Conservation (phyloP, 2,329 filamentous ascomycete species). For the Alternaria panax region DNA sequence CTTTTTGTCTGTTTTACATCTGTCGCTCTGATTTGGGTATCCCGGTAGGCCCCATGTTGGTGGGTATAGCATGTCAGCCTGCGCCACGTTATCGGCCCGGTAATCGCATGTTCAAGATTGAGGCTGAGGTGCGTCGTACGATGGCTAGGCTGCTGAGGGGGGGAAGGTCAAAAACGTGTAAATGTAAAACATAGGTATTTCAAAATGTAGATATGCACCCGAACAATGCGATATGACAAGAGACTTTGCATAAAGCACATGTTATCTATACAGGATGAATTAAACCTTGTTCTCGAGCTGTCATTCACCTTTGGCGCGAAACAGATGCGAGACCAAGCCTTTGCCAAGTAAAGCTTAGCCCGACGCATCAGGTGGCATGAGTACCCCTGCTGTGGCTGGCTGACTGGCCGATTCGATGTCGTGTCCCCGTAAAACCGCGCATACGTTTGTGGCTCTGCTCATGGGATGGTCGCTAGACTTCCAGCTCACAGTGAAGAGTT, state of each 20-base stretch:
- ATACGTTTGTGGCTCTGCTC: not conserved
- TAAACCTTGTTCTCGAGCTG: not conserved
- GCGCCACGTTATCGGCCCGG: not conserved
- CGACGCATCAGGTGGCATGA: not conserved
- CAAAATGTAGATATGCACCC: not conserved
- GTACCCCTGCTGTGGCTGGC: not conserved
- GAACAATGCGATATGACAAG: not conserved
- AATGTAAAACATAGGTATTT: not conserved
- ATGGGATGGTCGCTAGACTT: not conserved
- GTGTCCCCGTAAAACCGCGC: not conserved
- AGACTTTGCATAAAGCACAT: not conserved
- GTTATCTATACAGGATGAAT: not conserved
- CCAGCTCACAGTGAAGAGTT: not conserved
- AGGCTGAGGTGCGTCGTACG: not conserved
- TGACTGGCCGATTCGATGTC: not conserved
- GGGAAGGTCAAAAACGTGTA: not conserved
- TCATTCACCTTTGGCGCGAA: constrained; percentile 1
- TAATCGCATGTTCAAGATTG: not conserved
- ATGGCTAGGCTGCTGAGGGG: not conserved
- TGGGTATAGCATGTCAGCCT: not conserved
- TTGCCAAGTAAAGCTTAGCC: constrained; percentile 33
- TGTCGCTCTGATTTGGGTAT: not conserved
- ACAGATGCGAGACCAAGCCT: constrained; percentile 24
- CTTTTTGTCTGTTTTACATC: not conserved
- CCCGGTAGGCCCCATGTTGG: not conserved